phyloP scores from a whole-genome alignment of 768 basidiomycete genomes.

The Phaffia tasmanica region DNA sequence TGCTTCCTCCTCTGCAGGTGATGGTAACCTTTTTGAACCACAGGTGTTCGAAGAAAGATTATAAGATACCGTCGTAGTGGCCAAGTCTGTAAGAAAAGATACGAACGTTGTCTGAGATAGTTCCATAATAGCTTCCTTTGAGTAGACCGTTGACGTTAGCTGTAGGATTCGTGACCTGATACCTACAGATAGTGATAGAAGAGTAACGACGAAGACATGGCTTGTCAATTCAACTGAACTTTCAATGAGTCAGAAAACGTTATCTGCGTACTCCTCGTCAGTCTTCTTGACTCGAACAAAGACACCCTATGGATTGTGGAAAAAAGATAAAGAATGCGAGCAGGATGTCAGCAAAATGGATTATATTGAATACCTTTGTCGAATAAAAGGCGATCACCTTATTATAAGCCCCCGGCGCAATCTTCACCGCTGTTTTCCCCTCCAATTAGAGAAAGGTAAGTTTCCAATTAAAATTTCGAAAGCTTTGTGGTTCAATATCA shows the following conservation, averaged over 20 bases:
- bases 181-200: conserved; percentile 37
- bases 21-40: conserved; percentile 46
- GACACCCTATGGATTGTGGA: conserved; percentile 46
- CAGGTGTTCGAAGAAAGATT: neutral
- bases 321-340: neutral
- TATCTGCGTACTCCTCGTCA: conserved; percentile 42
- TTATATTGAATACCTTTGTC: neutral
- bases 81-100: neutral
- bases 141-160: conserved; percentile 86
- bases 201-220: neutral
- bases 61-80: conserved; percentile 32
- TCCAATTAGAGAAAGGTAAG: too few relatives aligned
- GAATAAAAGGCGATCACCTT: conserved; percentile 36
- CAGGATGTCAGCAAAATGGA: neutral
- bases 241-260: neutral
- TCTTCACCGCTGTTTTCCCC: conserved; percentile 48
- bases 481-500: too few relatives aligned
- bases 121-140: conserved; percentile 86
- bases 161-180: conserved; percentile 79
- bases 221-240: neutral
- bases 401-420: conserved; percentile 71
- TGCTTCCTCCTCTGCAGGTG: conserved; percentile 62
- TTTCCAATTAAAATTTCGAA: too few relatives aligned
- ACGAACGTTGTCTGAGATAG: conserved; percentile 54
- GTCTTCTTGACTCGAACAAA: conserved; percentile 65